Evolutionary conservation across 2,329 filamentous ascomycete genomes (phyloP), one percentile per base, ranked within the genome.

Genomic region (Myrmaecium sp.): DNA sequence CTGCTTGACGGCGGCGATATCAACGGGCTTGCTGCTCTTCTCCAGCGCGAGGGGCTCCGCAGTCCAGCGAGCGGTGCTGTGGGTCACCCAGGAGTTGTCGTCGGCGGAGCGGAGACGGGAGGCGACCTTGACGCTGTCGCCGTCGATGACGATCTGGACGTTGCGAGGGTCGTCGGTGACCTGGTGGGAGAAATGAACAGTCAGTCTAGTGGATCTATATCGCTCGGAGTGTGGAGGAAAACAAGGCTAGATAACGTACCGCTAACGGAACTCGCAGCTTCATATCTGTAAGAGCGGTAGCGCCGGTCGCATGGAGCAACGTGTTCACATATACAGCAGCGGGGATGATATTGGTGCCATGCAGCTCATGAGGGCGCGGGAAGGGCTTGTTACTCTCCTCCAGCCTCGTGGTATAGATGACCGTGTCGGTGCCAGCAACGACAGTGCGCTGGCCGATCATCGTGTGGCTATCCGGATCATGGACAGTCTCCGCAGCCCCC

Each of bases 301-400:
- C 42, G 4, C 41, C 35, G 2, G 49, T 51, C 1, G 47, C 53
- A 13, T 47, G 36, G 9, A 46, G 27, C 26, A 57, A 55, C 2
- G 51, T 58, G 32, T 58, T 58, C 23, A 57, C 37, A 14, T 54
- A 40, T 3, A 49, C 47, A 3, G 52, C 55, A 3, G 54, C 56
- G 3, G 56, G 56, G 5, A 58, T 41, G 19, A 59, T 58, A 31
- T 59, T 54, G 2, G 52, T 52, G 4, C 51, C 54, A 22, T 51
- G 42, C 1, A 60, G 37, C 5, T 47, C 52, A 34, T 59, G 54
- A 11, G 30, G 44, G 2, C 51, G 41, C 3, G 55, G 55, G 35
- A 57, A 58, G 0, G 55, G 55, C 28, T 55, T 57, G 1, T 33
- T 46, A 9, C 43, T 40, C 4, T 52, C 38, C 26, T 55, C 44